A percentile compares a stretch with the other conserved stretches of the same genome.
Evolutionary conservation across 2,329 filamentous ascomycete species (phyloP).

Genomic region (Zymoseptoria passerinii): DNA sequence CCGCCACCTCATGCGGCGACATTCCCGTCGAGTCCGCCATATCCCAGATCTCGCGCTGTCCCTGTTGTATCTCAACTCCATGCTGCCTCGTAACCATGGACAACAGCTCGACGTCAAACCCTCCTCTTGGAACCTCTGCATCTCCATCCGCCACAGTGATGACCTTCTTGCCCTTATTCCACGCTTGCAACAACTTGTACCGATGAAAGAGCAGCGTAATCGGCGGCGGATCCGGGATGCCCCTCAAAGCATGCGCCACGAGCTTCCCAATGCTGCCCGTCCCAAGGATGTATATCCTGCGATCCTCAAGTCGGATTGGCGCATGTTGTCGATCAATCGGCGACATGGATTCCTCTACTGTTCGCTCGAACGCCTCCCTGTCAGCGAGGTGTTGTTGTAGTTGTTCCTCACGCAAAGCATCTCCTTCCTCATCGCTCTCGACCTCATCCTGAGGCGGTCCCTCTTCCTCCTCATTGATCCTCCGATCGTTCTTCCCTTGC

Average conservation of each 20-base stretch:
- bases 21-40: slow-evolving; percentile 15
- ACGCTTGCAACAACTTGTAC: slow-evolving; percentile 35
- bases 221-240: slow-evolving; percentile 55
- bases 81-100: slow-evolving; percentile 31
- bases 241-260: slow-evolving; percentile 63
- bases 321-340: slow-evolving; percentile 25
- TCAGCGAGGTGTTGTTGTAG: neutral
- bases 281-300: slow-evolving; percentile 68
- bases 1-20: slow-evolving; percentile 24
- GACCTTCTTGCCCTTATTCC: slow-evolving; percentile 42
- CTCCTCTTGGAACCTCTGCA: slow-evolving; percentile 30
- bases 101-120: slow-evolving; percentile 40
- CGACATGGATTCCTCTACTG: slow-evolving; percentile 11
- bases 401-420: neutral
- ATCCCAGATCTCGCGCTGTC: slow-evolving; percentile 16
- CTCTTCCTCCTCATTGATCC: slow-evolving; percentile 7
- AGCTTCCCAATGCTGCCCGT: slow-evolving; percentile 74
- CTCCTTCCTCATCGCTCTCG: neutral
- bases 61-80: slow-evolving; percentile 24
- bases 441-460: slow-evolving; percentile 7
- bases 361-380: neutral
- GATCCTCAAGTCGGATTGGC: slow-evolving; percentile 19
- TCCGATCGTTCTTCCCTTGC: slow-evolving; percentile 1
- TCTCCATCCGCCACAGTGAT: slow-evolving; percentile 39
- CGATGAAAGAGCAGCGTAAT: slow-evolving; percentile 73